These are phyloP conservation scores for Paraglomus brasilianum DNA, from an alignment of 192 early-diverging fungal genomes.

Conservation along the genomic window DNA sequence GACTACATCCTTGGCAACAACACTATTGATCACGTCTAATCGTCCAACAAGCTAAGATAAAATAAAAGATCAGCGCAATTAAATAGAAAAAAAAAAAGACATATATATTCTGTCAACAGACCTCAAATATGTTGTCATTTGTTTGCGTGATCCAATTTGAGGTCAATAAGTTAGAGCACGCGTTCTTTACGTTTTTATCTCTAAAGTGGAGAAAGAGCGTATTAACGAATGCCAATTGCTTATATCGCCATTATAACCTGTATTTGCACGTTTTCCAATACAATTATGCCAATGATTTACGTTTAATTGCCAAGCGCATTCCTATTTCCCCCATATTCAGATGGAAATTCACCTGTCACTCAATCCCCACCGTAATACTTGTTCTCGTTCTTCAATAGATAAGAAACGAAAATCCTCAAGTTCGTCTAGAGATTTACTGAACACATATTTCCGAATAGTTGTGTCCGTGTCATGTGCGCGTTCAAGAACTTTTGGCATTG, in stretches of 20 bases:
- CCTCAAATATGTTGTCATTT: conserved; percentile 69
- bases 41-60: conserved; percentile 56
- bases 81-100: neutral
- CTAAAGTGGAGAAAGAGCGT: conserved; percentile 29
- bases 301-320: neutral
- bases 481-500: conserved; percentile 70
- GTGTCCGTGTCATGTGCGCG: conserved; percentile 76
- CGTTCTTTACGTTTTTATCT: conserved; percentile 73
- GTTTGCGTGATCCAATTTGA: conserved; percentile 74
- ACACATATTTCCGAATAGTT: conserved; percentile 71
- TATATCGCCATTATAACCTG: neutral
- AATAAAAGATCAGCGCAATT: neutral
- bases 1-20: conserved; percentile 60
- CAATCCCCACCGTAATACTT: conserved; percentile 70
- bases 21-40: conserved; percentile 70
- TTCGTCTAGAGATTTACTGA: conserved; percentile 65
- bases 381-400: conserved; percentile 66
- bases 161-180: conserved; percentile 65
- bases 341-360: conserved; percentile 62
- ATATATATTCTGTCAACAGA: neutral
- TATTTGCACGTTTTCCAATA: neutral
- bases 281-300: conserved; percentile 2
- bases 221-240: neutral
- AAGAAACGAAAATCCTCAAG: conserved; percentile 68
- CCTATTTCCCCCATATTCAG: neutral